phyloP scores from a whole-genome alignment of 2,329 filamentous ascomycete genomes.

The Sarocladium kiliense region DNA sequence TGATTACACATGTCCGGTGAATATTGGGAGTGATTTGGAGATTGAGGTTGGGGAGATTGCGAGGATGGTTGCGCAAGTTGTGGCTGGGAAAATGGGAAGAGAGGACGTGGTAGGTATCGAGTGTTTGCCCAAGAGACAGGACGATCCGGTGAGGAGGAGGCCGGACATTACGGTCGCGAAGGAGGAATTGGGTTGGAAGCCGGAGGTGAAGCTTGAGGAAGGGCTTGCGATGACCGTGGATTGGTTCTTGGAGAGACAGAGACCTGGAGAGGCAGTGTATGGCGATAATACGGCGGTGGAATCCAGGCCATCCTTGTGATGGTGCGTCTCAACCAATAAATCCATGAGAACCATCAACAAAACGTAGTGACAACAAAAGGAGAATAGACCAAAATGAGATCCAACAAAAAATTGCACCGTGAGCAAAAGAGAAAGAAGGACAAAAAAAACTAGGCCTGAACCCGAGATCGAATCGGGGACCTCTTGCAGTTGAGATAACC shows the following conservation, averaged over 20 bases:
- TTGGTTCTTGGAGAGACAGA: slow-evolving; percentile 11
- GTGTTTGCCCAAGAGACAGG: slow-evolving; percentile 11
- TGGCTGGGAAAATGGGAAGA: slow-evolving; percentile 10
- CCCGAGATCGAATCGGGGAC: slow-evolving; percentile 10
- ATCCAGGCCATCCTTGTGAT: too few species aligned
- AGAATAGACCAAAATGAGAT: too few species aligned
- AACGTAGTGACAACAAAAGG: too few species aligned
- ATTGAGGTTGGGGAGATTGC: slow-evolving; percentile 11
- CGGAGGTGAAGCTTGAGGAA: slow-evolving; percentile 11
- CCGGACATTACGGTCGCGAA: slow-evolving; percentile 12
- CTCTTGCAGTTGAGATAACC: slow-evolving; percentile 9
- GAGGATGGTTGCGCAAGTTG: slow-evolving; percentile 8
- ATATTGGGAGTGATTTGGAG: slow-evolving; percentile 13
- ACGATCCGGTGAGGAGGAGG: slow-evolving; percentile 12
- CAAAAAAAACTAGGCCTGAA: slow-evolving; percentile 5
- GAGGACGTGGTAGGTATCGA: not conserved
- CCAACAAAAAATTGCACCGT: too few species aligned
- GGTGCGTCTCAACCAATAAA: too few species aligned
- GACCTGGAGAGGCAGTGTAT: too few species aligned
- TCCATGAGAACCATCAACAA: too few species aligned
- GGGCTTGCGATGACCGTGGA: slow-evolving; percentile 10
- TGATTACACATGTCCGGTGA: slow-evolving; percentile 11
- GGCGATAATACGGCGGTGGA: too few species aligned
- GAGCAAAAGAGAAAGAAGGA: not conserved
- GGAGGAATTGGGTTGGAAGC: slow-evolving; percentile 10